phyloP scores from a whole-genome alignment of 192 early-diverging fungal species.

The Coemansia sp. region DNA sequence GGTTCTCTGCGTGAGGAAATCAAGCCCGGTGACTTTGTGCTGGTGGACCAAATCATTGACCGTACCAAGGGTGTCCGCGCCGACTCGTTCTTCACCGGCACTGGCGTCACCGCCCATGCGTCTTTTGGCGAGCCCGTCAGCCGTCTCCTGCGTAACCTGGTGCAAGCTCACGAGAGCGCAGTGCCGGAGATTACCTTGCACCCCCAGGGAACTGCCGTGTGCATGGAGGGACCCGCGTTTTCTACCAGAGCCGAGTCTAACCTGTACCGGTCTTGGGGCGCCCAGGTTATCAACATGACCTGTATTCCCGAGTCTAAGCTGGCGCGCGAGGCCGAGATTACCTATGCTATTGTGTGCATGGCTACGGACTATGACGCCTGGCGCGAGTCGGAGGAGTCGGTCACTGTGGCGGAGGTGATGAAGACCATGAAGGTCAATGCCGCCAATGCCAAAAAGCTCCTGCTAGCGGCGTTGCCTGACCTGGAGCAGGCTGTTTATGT shows the following conservation, averaged over 20 bases:
- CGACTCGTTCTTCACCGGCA: conserved; percentile 89
- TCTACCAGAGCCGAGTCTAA: conserved; percentile 96
- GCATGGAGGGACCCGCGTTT: conserved; percentile 99
- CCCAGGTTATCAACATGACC: conserved; percentile 97
- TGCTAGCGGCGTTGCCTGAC: conserved; percentile 73
- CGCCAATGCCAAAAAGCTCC: conserved; percentile 75
- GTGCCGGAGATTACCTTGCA: conserved; percentile 60
- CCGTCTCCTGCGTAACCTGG: conserved; percentile 63
- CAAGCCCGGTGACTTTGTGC: conserved; percentile 88
- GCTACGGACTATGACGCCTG: conserved; percentile 98
- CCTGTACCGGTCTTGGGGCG: conserved; percentile 92
- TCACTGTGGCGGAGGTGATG: conserved; percentile 84
- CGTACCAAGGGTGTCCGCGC: conserved; percentile 94
- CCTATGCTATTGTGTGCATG: conserved; percentile 99
- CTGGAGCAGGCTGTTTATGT: conserved; percentile 60
- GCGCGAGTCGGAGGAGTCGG: conserved; percentile 74
- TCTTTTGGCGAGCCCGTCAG: conserved; percentile 95
- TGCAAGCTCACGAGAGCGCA: conserved; percentile 58
- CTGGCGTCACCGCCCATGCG: conserved; percentile 88
- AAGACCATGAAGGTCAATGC: conserved; percentile 83
- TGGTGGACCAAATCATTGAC: conserved; percentile 94
- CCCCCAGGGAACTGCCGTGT: conserved; percentile 79
- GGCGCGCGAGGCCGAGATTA: conserved; percentile 96
- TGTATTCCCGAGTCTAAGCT: conserved; percentile 95
- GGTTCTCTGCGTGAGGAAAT: conserved; percentile 95